Conservation (phyloP, 805 yeast genomes). For the Clavispora fructus region DNA sequence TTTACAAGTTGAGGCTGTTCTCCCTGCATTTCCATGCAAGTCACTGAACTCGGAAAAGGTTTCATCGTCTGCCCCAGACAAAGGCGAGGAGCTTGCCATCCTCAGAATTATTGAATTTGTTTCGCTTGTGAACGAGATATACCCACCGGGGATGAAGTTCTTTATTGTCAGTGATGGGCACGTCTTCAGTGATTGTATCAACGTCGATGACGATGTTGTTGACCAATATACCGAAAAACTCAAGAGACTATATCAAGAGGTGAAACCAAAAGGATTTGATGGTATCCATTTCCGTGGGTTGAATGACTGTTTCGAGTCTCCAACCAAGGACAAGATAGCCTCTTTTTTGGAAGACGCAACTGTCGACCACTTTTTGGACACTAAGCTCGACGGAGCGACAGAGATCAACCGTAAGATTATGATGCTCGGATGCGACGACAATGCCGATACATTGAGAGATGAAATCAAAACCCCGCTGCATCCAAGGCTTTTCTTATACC, state of each 20-base stretch:
- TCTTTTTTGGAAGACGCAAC: slow-evolving; percentile 15
- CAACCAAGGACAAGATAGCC: slow-evolving; percentile 10
- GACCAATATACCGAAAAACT: slow-evolving; percentile 43
- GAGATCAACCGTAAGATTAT: slow-evolving; percentile 34
- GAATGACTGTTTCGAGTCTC: slow-evolving; percentile 29
- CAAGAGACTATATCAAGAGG: slow-evolving; percentile 34
- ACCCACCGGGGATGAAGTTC: slow-evolving; percentile 51
- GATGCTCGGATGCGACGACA: slow-evolving; percentile 35
- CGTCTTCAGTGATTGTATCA: slow-evolving; percentile 60
- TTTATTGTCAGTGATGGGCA: slow-evolving; percentile 63
- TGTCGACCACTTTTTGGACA: slow-evolving; percentile 29
- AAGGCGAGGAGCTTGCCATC: slow-evolving; percentile 41
- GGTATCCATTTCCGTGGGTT: slow-evolving; percentile 31
- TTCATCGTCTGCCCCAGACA: slow-evolving; percentile 45
- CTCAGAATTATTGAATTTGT: slow-evolving; percentile 28
- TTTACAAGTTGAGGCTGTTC: slow-evolving; percentile 47
- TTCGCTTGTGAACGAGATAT: slow-evolving; percentile 25
- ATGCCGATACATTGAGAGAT: slow-evolving; percentile 26
- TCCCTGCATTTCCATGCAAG: slow-evolving; percentile 64
- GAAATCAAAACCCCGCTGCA: slow-evolving; percentile 37
- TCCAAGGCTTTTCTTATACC: slow-evolving; percentile 46
- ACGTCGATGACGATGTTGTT: slow-evolving; percentile 53
- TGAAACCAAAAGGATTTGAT: slow-evolving; percentile 25
- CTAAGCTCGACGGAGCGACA: slow-evolving; percentile 26
- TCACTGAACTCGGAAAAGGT: slow-evolving; percentile 55